Base-by-base conservation (phyloP, 2,329 filamentous ascomycete species). In the Trichothecium roseum region DNA sequence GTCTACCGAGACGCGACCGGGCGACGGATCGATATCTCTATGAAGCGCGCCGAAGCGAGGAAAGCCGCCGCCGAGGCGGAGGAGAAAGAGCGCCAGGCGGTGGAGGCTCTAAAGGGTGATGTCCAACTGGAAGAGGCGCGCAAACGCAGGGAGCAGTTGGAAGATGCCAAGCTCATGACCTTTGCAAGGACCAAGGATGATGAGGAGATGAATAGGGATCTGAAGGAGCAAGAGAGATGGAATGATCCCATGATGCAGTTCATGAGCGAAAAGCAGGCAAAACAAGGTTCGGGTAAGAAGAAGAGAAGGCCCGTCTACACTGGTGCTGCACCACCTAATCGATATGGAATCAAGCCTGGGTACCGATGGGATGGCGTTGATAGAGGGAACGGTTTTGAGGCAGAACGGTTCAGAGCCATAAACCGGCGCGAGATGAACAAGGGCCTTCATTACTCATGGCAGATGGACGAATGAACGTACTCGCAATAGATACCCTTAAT, bases 341-440 rank as follows among this genome's bases (percentile, higher is more conserved):
- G 91, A 15, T 96, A 96, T 62, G 85, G 84, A 1, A 96, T 98
- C 42, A 71, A 81, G 41, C 91, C 91, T 0, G 93, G 91, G 0
- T 86, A 94, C 63, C 69, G 85, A 44, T 98, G 91, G 91, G 91
- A 98, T 66, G 91, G 93, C 5, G 91, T 98, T 14, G 91, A 98
- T 65, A 71, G 91, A 45, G 72, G 85, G 15, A 98, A 86, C 60
- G 89, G 89, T 1, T 96, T 95, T 54, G 91, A 98, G 63, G 82
- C 76, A 42, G 81, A 95, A 53, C 83, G 88, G 63, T 96, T 96
- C 62, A 86, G 83, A 55, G 84, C 87, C 3, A 66, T 88, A 45
- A 95, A 95, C 56, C 68, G 77, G 46, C 74, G 74, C 46, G 77
- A 79, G 49, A 78, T 87, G 54, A 77, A 82, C 47, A 82, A 84